Evolutionary conservation across 129 eudicot species (phyloP), one percentile per base, ranked within the genome.

Genomic region (Flaveria robusta): DNA sequence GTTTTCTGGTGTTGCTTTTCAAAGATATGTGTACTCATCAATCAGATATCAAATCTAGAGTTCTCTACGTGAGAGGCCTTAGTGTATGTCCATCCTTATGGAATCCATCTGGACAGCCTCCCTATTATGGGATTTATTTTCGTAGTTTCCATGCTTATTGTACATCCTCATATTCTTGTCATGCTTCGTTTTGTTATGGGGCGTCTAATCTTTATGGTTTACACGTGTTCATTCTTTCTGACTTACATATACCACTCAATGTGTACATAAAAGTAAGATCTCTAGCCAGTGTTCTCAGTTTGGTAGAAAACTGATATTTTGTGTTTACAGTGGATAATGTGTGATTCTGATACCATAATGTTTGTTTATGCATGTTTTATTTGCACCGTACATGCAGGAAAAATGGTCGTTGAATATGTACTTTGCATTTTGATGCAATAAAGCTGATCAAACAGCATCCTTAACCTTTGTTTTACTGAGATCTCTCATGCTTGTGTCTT

Each of bases 241-340:
- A 19, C 3, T 54, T 54, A 19, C 4, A 0, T 31, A 51, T 66
- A 34, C 20, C 66, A 51, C 45, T 22, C 13, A 18, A 29, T 18
- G 24, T 50, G 26, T 75, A 7, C 72, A 65, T 75, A 7, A 45
- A 75, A 66, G 16, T 64, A 63, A 46, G 50, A 46, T 46, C 62
- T 64, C 47, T 75, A 64, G 71, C 29, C 51, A 13, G 16, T 9
- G 42, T 62, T 74, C 39, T 42, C 42, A 51, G 45, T 74, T 74
- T 74, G 43, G 10, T 56, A 52, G 41, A 39, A 58, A 39, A 72
- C 13, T n/a, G 37, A 37, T 37, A 16, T 14, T 9, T 3, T 23
- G n/a, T 41, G 6, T 58, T 39, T 45, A 22, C 20, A 14, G 43
- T 60, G 59, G 34, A 46, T 11, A 43, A 64, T 47, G 51, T 49